Evolutionary conservation across 169 alveolate species (phyloP), one percentile per base, ranked within the genome.

Genomic region (Plasmodium knowlesi): DNA sequence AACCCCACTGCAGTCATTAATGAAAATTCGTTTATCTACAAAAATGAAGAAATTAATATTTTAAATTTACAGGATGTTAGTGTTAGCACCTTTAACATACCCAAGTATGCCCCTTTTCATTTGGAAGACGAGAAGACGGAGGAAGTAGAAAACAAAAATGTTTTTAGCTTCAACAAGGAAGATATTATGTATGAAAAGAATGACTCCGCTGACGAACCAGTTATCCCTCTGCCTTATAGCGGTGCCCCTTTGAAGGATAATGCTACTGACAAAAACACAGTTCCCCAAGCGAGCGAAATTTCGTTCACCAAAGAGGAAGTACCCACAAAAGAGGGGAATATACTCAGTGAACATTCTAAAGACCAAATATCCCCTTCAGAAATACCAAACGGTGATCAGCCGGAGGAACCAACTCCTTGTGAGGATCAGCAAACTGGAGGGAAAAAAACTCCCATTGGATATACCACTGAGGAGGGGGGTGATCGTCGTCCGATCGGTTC

Each of bases 1-100:
- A 97, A 97, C 84, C 97, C 97, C 22, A 96, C 97, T 8, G 98
- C 98, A 12, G 98, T 97, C 34, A 95, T 96, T 74, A 94, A 96
- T 83, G 98, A 97, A 50, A 96, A 95, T 46, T 78, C 96, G 22
- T 32, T 54, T 79, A 88, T 88, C 14, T 88, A 88, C 70, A 88
- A 88, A 88, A 88, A 88, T 37, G 94, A 88, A 79, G 94, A 88
- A 57, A 88, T 88, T 19, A 88, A 88, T 28, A 88, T 88, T 61
- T 30, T 88, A 79, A 88, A 88, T 67, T 43, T 88, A 61, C 94
- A 88, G 71, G 94, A 88, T 50, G 89, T 88, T 88, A 88, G 94
- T 88, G 89, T 88, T 22, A 88, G 94, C 71, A 88, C 96, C 28
- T 85, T 94, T 57, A 94, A 94, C 57, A 94, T 94, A 25, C 90